A percentile compares a stretch with the other conserved stretches of the same genome.
phyloP scores from a whole-genome alignment of 2,329 filamentous ascomycete genomes.

The Ophiostoma fasciatum region DNA sequence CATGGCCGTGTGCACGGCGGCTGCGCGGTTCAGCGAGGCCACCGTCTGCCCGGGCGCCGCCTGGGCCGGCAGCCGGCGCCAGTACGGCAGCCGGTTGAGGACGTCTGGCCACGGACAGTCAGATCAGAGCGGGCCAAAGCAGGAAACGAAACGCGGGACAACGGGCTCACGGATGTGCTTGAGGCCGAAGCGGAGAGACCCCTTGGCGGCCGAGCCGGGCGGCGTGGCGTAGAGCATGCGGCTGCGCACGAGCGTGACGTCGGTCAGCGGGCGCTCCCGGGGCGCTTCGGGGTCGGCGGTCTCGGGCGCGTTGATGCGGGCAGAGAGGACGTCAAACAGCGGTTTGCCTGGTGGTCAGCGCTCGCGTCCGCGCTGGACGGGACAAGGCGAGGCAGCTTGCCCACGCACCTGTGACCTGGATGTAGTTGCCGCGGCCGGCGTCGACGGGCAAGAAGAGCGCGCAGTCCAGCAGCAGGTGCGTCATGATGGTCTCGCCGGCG shows the following conservation, averaged over 20 bases:
- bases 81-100: conserved; percentile 52
- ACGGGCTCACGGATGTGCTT: conserved; percentile 60
- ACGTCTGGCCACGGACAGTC: conserved; percentile 46
- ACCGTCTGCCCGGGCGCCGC: conserved; percentile 1
- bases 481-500: conserved; percentile 62
- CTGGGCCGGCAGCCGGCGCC: conserved; percentile 23
- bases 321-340: conserved; percentile 2
- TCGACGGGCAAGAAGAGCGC: conserved; percentile 56
- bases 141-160: too few species aligned
- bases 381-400: too few species aligned
- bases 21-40: conserved; percentile 23
- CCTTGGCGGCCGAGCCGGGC: conserved; percentile 52
- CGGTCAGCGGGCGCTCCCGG: conserved; percentile 27
- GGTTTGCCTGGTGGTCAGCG: conserved; percentile 5
- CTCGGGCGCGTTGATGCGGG: too few species aligned
- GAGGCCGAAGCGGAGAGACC: conserved; percentile 57
- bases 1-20: conserved; percentile 64
- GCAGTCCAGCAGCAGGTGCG: conserved; percentile 60
- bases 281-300: too few species aligned
- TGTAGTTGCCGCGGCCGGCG: conserved; percentile 48
- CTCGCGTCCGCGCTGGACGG: too few species aligned
- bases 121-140: background rate
- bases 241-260: conserved; percentile 63
- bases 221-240: conserved; percentile 75
- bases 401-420: conserved; percentile 69